Conservation (phyloP, 495 filamentous ascomycete species). For the Aspergillus funiculosus region DNA sequence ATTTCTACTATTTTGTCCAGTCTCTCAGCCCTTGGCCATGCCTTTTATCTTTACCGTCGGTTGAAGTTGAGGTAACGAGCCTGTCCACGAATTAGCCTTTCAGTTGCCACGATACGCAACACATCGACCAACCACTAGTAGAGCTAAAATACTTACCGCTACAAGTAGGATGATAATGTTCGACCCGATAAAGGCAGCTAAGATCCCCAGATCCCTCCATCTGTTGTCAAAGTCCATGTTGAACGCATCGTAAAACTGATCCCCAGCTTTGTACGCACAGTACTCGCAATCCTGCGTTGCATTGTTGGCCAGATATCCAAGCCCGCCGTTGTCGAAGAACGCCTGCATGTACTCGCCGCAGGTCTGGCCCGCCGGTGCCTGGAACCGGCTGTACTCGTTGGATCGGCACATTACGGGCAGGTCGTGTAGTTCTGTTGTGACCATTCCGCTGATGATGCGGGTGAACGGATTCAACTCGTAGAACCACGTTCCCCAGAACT, state of each 20-base stretch:
- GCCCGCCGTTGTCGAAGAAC: conserved; percentile 48
- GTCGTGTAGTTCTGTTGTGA: conserved; percentile 54
- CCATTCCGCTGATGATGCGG: conserved; percentile 74
- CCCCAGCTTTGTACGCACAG: conserved; percentile 65
- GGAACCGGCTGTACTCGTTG: conserved; percentile 51
- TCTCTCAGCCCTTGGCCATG: neutral
- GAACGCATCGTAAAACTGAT: conserved; percentile 67
- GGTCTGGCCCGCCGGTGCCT: conserved; percentile 42
- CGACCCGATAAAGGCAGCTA: conserved; percentile 63
- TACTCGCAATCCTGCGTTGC: conserved; percentile 37
- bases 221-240: conserved; percentile 58
- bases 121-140: too few species aligned
- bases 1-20: neutral
- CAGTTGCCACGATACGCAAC: too few species aligned
- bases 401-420: conserved; percentile 47
- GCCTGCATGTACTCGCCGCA: conserved; percentile 51
- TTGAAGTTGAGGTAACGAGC: conserved; percentile 63
- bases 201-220: conserved; percentile 79
- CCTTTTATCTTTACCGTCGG: conserved; percentile 40
- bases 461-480: conserved; percentile 67
- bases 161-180: conserved; percentile 71
- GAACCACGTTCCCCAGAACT: conserved; percentile 67
- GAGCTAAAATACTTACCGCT: conserved; percentile 33
- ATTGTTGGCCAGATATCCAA: conserved; percentile 48
- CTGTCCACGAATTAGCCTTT: conserved; percentile 30